Base-by-base conservation (phyloP, 2,329 filamentous ascomycete species). In the Verticillium isaacii region DNA sequence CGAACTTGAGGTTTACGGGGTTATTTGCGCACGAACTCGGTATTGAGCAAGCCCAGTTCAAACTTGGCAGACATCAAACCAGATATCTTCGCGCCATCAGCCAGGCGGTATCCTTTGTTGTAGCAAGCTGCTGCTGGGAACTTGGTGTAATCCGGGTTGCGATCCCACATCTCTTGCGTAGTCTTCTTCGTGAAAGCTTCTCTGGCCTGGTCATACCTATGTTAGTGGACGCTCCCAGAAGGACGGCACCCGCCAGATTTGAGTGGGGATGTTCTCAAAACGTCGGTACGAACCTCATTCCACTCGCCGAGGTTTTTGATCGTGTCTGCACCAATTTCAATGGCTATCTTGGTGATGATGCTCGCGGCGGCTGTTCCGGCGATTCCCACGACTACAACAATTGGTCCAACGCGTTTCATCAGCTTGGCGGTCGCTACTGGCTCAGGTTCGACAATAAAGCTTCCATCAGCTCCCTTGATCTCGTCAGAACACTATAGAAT, bases 171-270 rank as follows among this genome's bases (percentile, higher is more conserved):
- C 57, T 62, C 60, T 41, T 58, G 41, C 2, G 61, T 61, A 3
- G 65, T 66, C 23, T 59, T 60, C 61, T 65, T 64, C 29, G 66
- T 64, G 61, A 67, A 67, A 11, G 62, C 60, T 62, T 67, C 63
- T 15, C 66, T 64, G 9, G 64, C 61, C 55, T 57, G 56, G 37
- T 60, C 56, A 66, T 11, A 7, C 34, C 17, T 8, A 17, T 8
- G 19, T 52, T 5, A 57, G 55, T 37, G 19, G 23, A 5, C 14
- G 9, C n/a, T 3, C 1, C 3, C 23, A 5, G 11, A 4, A n/a
- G n/a, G 32, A 23, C 8, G 36, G 15, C 36, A 37, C 2, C 36
- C 36, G 1, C 5, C 36, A 37, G 36, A 15, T 37, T 11, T 6
- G 29, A 29, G 5, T 29, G 5, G 29, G 4, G 5, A 29, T 5